Conservation (phyloP, 495 filamentous ascomycete species). For the Xylaria telfairii region DNA sequence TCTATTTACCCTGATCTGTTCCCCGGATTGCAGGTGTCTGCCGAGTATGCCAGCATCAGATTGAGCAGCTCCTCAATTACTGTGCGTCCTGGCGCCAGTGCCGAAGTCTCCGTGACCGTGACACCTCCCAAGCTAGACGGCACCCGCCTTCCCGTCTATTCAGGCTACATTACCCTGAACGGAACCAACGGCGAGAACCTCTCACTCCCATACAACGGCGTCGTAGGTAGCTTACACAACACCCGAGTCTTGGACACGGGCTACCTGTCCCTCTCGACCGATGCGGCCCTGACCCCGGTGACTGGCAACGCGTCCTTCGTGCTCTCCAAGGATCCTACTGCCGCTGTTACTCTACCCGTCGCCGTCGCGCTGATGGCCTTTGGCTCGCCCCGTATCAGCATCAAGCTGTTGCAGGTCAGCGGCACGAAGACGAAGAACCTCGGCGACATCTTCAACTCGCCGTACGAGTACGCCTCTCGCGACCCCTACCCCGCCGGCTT, state of each 20-base stretch:
- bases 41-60: slow-evolving; percentile 43
- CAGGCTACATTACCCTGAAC: slow-evolving; percentile 58
- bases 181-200: slow-evolving; percentile 54
- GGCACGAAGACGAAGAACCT: slow-evolving; percentile 37
- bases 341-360: slow-evolving; percentile 39
- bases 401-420: slow-evolving; percentile 48
- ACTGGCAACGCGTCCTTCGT: slow-evolving; percentile 47
- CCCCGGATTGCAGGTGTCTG: slow-evolving; percentile 45
- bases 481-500: slow-evolving; percentile 41
- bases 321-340: slow-evolving; percentile 42
- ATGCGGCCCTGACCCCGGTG: slow-evolving; percentile 41
- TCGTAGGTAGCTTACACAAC: slow-evolving; percentile 51
- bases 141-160: slow-evolving; percentile 57
- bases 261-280: slow-evolving; percentile 41
- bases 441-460: slow-evolving; percentile 51
- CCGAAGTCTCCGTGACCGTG: slow-evolving; percentile 49
- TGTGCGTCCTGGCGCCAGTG: slow-evolving; percentile 45
- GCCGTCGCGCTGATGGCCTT: slow-evolving; percentile 47
- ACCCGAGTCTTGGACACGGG: slow-evolving; percentile 46
- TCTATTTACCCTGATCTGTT: slow-evolving; percentile 43
- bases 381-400: slow-evolving; percentile 51
- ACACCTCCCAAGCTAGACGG: slow-evolving; percentile 49
- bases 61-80: slow-evolving; percentile 42
- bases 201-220: slow-evolving; percentile 59
- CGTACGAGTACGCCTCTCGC: slow-evolving; percentile 47